These are phyloP conservation scores for Buxus sempervirens DNA, from an alignment of 164 flowering plant genomes.

Conservation along the genomic window DNA sequence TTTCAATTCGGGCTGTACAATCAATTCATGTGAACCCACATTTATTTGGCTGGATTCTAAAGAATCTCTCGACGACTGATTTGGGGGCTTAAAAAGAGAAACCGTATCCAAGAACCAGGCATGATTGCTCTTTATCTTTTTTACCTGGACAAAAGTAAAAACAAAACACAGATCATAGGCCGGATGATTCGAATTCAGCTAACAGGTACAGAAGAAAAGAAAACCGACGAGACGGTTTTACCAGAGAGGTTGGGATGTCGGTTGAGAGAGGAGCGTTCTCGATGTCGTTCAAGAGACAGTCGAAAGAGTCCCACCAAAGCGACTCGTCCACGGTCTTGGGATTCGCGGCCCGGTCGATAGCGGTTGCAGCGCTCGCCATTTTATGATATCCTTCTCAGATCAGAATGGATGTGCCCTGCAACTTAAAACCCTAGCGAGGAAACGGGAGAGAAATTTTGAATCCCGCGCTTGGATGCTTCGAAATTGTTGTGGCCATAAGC, in stretches of 20 bases:
- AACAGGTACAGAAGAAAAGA: neutral
- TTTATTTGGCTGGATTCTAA: constrained; percentile 45
- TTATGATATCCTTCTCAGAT: neutral
- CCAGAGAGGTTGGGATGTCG: constrained; percentile 50
- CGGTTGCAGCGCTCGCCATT: constrained; percentile 27
- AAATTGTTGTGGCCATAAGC: too few relatives aligned
- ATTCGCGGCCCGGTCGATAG: constrained; percentile 24
- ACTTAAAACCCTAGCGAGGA: neutral
- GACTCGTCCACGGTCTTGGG: constrained; percentile 58
- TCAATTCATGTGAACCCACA: constrained; percentile 53
- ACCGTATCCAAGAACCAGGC: constrained; percentile 68
- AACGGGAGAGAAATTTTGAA: neutral
- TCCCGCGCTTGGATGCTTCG: constrained; percentile 11
- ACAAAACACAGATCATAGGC: too few relatives aligned
- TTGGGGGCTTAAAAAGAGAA: constrained; percentile 59
- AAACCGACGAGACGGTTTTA: constrained; percentile 20
- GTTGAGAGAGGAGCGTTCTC: constrained; percentile 50
- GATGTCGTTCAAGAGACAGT: constrained; percentile 59
- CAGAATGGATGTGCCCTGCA: neutral
- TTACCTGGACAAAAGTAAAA: constrained; percentile 33
- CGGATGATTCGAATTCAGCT: too few relatives aligned
- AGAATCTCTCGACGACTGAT: constrained; percentile 60
- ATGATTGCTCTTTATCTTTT: constrained; percentile 61
- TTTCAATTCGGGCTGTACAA: constrained; percentile 51
- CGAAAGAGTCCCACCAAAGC: constrained; percentile 91